Base-by-base conservation (phyloP, 2,329 filamentous ascomycete genomes). In the Bretziella fagacearum region DNA sequence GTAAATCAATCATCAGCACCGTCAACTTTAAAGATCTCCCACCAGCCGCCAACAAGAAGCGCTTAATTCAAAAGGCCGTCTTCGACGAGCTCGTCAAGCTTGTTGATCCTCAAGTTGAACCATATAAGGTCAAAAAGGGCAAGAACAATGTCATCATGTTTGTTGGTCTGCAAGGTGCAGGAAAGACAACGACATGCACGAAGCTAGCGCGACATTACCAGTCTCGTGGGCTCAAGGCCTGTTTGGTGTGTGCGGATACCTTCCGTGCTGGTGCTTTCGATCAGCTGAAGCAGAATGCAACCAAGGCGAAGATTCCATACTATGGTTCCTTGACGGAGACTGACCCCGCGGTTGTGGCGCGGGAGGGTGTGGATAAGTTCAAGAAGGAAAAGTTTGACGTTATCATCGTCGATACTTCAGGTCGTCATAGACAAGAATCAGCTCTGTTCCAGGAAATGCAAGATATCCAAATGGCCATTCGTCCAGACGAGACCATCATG, bases 61-160 rank as follows among this genome's bases (percentile, higher is more conserved):
- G 89, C 55, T 69, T 98, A 51, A 95, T 98, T 59, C 91, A 98
- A 60, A 96, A 96, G 64, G 77, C 91, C 54, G 91, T 98, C 55
- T 98, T 93, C 62, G 89, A 98, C 60, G 86, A 96, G 63, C 78
- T 98, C 45, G 89, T 96, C 55, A 81, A 85, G 58, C 79, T 98
- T 44, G 91, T 98, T 55, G 86, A 98, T 58, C 91, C 91, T 22
- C 89, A 96, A 63, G 81, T 84, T 56, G 87, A 94, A 54, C 81
- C 89, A 0, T 98, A 94, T 71, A 91, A 93, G 62, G 87, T 89
- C 18, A 94, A 93, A 68, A 98, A 96, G 66, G 86, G 87, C 54
- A 91, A 86, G 62, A 71, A 81, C 53, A 98, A 95, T 62, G 84
- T 98, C 59, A 95, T 98, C 64, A 98, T 98, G 91, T 96, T 98